Conservation (phyloP, 495 filamentous ascomycete species). For the Penicillium desertorum region DNA sequence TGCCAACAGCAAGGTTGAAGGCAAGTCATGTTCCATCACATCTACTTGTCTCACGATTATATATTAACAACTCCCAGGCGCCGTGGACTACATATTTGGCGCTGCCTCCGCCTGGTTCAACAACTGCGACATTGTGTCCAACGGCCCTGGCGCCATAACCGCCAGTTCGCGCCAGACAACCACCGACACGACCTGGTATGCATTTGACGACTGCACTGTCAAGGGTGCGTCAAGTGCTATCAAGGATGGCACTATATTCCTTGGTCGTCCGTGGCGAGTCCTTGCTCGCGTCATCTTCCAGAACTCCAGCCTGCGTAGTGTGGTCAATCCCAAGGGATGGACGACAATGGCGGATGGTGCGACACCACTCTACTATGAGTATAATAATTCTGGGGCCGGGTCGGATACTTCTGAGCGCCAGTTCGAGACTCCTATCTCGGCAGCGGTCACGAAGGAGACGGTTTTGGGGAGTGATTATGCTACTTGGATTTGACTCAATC, state of each 20-base stretch:
- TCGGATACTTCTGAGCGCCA: constrained; percentile 53
- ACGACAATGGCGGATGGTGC: constrained; percentile 46
- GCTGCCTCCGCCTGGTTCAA: constrained; percentile 66
- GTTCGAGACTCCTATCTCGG: constrained; percentile 52
- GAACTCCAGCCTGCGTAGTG: constrained; percentile 49
- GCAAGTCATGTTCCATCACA: constrained; percentile 24
- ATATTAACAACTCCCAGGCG: constrained; percentile 18
- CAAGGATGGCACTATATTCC: constrained; percentile 56
- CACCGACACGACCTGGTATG: constrained; percentile 58
- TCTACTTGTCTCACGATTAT: background rate
- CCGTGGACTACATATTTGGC: constrained; percentile 66
- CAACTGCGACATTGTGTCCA: constrained; percentile 56
- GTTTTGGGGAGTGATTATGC: constrained; percentile 54
- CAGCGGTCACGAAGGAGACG: constrained; percentile 46
- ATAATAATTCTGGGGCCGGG: constrained; percentile 57
- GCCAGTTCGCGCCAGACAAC: constrained; percentile 57
- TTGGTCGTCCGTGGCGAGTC: constrained; percentile 66
- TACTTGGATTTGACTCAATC: constrained; percentile 38
- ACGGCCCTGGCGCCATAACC: constrained; percentile 50
- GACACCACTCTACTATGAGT: constrained; percentile 56
- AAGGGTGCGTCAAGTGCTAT: constrained; percentile 45
- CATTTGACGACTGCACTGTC: constrained; percentile 59
- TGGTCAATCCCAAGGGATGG: constrained; percentile 66
- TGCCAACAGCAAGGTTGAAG: constrained; percentile 55
- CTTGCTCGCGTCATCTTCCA: constrained; percentile 68